phyloP scores from a whole-genome alignment of 1,284 basidiomycete species.

The Blastosporella zonata region DNA sequence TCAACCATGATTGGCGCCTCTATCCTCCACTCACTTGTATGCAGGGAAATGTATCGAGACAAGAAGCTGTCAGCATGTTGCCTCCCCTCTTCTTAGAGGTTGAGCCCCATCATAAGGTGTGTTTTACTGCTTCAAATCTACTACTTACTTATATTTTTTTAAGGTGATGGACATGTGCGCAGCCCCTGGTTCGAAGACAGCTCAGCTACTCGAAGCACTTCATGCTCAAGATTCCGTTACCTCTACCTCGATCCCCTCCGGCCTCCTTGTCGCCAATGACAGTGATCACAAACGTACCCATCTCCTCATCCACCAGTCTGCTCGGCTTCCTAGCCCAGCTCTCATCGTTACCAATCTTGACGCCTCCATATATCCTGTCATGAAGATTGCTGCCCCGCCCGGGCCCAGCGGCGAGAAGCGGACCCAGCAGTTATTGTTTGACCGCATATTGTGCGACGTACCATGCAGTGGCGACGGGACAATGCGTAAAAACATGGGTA shows the following conservation, averaged over 20 bases:
- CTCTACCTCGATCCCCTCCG: constrained; percentile 65
- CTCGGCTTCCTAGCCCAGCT: constrained; percentile 88
- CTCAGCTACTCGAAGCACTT: constrained; percentile 87
- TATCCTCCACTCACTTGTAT: not conserved
- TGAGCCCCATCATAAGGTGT: constrained; percentile 83
- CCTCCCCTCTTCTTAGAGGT: constrained; percentile 95
- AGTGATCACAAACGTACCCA: constrained; percentile 94
- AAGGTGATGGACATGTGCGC: constrained; percentile 98
- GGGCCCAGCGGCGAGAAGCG: constrained; percentile 23
- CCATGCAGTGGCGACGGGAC: constrained; percentile 99
- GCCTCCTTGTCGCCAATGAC: constrained; percentile 88
- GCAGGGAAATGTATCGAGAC: constrained; percentile 92
- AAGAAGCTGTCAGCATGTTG: constrained; percentile 99
- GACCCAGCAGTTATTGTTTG: constrained; percentile 67
- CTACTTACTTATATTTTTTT: constrained; percentile 7
- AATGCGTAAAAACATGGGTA: constrained; percentile 89
- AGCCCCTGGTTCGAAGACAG: constrained; percentile 98
- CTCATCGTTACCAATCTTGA: constrained; percentile 97
- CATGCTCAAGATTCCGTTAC: constrained; percentile 67
- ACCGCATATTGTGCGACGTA: constrained; percentile 95
- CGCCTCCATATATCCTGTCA: constrained; percentile 83
- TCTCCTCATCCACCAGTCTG: constrained; percentile 97
- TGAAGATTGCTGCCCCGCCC: constrained; percentile 48
- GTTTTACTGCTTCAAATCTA: constrained; percentile 20
- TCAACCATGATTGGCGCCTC: not conserved